Base-by-base conservation (phyloP, 148 eudicot genomes). In the Heliosperma pusillum region DNA sequence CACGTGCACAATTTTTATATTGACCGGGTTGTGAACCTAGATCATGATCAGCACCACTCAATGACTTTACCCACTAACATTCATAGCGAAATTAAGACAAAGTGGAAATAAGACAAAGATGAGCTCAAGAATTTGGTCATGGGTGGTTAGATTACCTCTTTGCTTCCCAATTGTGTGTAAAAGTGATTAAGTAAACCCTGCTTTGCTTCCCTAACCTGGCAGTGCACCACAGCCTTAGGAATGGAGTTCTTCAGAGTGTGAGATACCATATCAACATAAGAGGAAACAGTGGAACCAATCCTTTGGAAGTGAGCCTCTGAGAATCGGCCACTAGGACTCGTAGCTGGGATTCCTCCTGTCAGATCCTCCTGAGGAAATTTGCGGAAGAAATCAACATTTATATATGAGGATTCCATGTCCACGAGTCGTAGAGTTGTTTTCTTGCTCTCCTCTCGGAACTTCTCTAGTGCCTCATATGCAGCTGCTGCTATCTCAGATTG, bases 371-470 rank as follows among this genome's bases (percentile, higher is more conserved):
- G 88, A n/a, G 93, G 87, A 36, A 88, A 89, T 72, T 77, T 87
- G 33, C 94, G 88, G 80, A 92, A 89, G 85, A 89, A 92, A 75
- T 88, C 92, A 47, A 85, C 88, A 2, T 92, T 89, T 73, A 90
- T 79, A 75, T 92, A 92, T 0, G 92, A 79, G 77, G 92, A 80
- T 61, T 92, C 97, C 97, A 92, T 92, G 71, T 89, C 97, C 47
- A 92, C 94, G 77, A 92, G 73, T 29, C 92, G 79, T 68, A 83
- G 57, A 25, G 84, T 87, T 9, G 89, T 87, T 83, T 86, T 88
- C 86, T 80, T 92, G 81, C 97, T 83, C 57, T 88, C 92, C 36
- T 88, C 90, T 27, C 88, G 91, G 69, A 90, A 92, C 80, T 84
- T 87, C 69, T 82, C 91, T 45, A 92, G 47, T 73, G 95, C 83